phyloP scores from a whole-genome alignment of 352 stramenopile species.

The Pythium insidiosum region DNA sequence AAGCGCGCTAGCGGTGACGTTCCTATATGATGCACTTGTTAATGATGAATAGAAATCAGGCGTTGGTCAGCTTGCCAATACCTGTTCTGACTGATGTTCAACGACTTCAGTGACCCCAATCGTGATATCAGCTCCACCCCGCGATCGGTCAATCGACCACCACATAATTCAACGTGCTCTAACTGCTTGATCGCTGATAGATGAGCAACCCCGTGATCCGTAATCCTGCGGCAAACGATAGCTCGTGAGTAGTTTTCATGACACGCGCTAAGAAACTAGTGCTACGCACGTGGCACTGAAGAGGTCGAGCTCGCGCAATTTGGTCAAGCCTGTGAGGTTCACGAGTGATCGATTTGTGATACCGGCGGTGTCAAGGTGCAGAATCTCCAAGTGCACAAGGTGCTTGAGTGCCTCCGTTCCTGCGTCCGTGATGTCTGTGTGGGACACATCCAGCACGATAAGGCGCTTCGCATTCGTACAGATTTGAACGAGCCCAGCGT shows the following conservation, averaged over 20 bases:
- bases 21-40: no score
- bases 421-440: conserved; percentile 60
- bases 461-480: conserved; percentile 36
- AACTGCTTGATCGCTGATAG: conserved; percentile 38
- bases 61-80: no score
- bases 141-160: conserved; percentile 54
- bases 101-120: conserved; percentile 54
- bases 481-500: conserved; percentile 49
- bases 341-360: conserved; percentile 59
- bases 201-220: conserved; percentile 60
- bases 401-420: conserved; percentile 37
- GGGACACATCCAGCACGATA: conserved; percentile 51
- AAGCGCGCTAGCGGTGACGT: no score
- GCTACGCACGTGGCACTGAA: conserved; percentile 58
- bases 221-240: conserved; percentile 25
- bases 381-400: conserved; percentile 42
- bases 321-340: conserved; percentile 40
- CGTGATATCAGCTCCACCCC: conserved; percentile 72
- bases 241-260: background rate
- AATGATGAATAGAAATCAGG: no score
- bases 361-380: conserved; percentile 52
- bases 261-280: background rate
- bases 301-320: conserved; percentile 54
- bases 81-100: conserved; percentile 83
- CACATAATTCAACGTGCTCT: conserved; percentile 58